Evolutionary conservation across 116 monocot genomes (phyloP).

Genomic region (Zostera marina): DNA sequence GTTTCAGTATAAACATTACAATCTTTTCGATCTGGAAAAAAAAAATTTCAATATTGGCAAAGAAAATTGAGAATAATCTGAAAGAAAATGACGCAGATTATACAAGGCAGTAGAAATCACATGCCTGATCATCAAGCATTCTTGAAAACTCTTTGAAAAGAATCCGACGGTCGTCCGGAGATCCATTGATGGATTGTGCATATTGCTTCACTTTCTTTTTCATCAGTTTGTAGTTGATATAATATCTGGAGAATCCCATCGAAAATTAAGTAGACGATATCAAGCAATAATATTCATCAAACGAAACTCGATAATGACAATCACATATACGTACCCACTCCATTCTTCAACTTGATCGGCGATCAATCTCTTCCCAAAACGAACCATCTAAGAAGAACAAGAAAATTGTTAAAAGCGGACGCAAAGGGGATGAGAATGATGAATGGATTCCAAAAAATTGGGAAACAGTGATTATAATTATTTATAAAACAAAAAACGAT

Average conservation of each 20-base stretch:
- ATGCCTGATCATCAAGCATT: slow-evolving; percentile 24
- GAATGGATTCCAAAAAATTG: too few species aligned
- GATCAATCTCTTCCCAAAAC: background rate
- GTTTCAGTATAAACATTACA: slow-evolving; percentile 23
- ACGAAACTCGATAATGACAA: too few species aligned
- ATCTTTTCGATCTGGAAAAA: slow-evolving; percentile 19
- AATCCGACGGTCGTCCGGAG: slow-evolving; percentile 5
- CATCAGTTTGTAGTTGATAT: slow-evolving; percentile 23
- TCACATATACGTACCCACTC: too few species aligned
- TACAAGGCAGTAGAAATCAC: background rate
- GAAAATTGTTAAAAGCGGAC: too few species aligned
- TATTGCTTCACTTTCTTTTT: slow-evolving; percentile 25
- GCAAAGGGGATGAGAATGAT: too few species aligned
- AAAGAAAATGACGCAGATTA: background rate
- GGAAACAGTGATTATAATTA: too few species aligned
- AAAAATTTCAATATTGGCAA: background rate
- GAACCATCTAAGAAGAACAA: background rate
- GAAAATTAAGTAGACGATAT: too few species aligned
- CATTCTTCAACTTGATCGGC: background rate
- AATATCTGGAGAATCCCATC: slow-evolving; percentile 13
- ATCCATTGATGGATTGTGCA: slow-evolving; percentile 10
- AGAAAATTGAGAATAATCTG: background rate
- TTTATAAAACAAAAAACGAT: too few species aligned
- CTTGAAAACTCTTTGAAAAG: slow-evolving; percentile 23
- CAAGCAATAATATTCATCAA: too few species aligned